Evolutionary conservation across 192 early-diverging fungal species (phyloP), one percentile per base, ranked within the genome.

Genomic region (Phlyctochytrium planicorne): DNA sequence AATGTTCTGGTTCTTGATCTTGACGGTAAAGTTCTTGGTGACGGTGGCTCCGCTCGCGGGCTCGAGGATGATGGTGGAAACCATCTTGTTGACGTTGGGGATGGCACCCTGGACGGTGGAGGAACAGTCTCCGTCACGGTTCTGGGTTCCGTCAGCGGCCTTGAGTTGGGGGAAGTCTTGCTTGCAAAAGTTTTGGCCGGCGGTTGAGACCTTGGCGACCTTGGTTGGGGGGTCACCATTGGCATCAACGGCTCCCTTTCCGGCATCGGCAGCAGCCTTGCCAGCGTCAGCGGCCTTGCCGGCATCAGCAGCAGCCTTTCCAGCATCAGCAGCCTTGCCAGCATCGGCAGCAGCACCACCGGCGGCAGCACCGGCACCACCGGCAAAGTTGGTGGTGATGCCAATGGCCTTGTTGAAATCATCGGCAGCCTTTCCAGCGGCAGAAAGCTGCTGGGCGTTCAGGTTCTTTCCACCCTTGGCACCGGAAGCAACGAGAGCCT

Each of bases 41-140:
- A 76, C 27, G n/a, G 65, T 68, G 30, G 67, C 60, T 31, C 74
- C 78, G 73, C 37, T 61, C 1, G 12, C 61, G 40, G 80, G 80
- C 30, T 65, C 29, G 25, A 53, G 33, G 35, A 80, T 80, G 27
- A 80, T 30, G 12, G 63, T 60, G 25, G 71, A 70, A 57, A 75
- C 66, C 78, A 80, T 80, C 6, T 76, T 76, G 63, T 53, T 63
- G 47, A 68, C 37, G 32, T 67, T 34, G 30, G 78, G 78, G 32
- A 80, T 68, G 31, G 68, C 63, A 32, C 72, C 75, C 63, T 66
- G 63, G 0, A 65, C 57, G 32, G 74, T 77, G 29, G 37, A 59
- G 4, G 63, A 60, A 52, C 75, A 77, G 17, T 53, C 67, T 35
- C 75, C 75, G 30, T 20, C 57, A 31, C 55, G 62, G 69, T 63